Percentiles rank a stretch among this genome's conserved stretches.
phyloP scores from a whole-genome alignment of 23 red algal species.

The Gracilaria caudata region DNA sequence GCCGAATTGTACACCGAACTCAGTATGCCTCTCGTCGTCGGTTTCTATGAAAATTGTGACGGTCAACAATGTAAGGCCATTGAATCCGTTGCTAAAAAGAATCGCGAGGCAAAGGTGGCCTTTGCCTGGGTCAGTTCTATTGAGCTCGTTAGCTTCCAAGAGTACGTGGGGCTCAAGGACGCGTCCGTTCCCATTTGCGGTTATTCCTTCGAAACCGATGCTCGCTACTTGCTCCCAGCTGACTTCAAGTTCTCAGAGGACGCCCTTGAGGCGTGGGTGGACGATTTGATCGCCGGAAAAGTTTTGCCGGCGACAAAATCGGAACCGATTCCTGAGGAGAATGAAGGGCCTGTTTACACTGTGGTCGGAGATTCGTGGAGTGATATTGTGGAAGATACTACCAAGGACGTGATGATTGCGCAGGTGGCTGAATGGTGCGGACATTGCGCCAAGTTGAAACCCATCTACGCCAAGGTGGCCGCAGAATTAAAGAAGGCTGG shows the following conservation, averaged over 20 bases:
- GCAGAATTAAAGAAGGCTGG: conserved; percentile 71
- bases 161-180: conserved; percentile 77
- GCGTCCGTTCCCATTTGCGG: conserved; percentile 57
- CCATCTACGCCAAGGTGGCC: conserved; percentile 74
- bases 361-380: conserved; percentile 92
- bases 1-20: conserved; percentile 73
- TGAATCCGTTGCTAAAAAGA: conserved; percentile 57
- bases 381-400: conserved; percentile 68
- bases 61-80: conserved; percentile 48
- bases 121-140: conserved; percentile 75
- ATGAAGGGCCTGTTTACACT: conserved; percentile 66
- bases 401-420: conserved; percentile 89
- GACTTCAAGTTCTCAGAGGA: conserved; percentile 51
- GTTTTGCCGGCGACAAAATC: conserved; percentile 71
- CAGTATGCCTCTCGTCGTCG: conserved; percentile 60
- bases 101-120: conserved; percentile 53
- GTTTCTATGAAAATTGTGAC: conserved; percentile 70
- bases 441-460: conserved; percentile 80
- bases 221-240: conserved; percentile 70
- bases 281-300: conserved; percentile 74
- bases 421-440: conserved; percentile 97
- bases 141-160: conserved; percentile 58
- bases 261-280: conserved; percentile 65
- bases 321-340: conserved; percentile 72
- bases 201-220: conserved; percentile 71